A percentile compares a stretch with the other conserved stretches of the same genome.
Evolutionary conservation across 1,139 yeast genomes (phyloP).

Genomic region (Candida sp.): DNA sequence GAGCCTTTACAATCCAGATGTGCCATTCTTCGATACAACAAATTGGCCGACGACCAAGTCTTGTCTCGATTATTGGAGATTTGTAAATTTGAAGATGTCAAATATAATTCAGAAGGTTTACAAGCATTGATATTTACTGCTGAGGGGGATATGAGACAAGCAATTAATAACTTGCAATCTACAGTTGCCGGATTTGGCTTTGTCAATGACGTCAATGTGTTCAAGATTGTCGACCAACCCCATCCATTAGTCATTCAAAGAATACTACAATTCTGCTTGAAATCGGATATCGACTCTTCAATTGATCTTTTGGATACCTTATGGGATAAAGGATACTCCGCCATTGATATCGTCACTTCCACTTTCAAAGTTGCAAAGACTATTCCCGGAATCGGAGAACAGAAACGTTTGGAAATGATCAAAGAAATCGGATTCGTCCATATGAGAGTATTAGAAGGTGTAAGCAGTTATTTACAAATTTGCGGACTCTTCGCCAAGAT

Average conservation of each 20-base stretch:
- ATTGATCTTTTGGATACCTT: conserved; percentile 62
- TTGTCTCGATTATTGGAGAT: conserved; percentile 73
- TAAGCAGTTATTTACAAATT: conserved; percentile 79
- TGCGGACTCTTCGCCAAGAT: conserved; percentile 79
- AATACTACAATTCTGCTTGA: conserved; percentile 57
- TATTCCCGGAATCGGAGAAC: conserved; percentile 64
- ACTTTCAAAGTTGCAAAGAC: conserved; percentile 85
- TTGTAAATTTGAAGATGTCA: conserved; percentile 64
- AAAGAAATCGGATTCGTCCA: conserved; percentile 88
- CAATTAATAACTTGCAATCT: conserved; percentile 88
- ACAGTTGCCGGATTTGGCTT: conserved; percentile 92
- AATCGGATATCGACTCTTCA: conserved; percentile 58
- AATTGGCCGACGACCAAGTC: conserved; percentile 82
- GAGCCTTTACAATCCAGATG: conserved; percentile 98
- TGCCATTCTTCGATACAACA: conserved; percentile 84
- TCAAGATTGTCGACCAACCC: conserved; percentile 94
- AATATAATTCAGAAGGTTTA: conserved; percentile 86
- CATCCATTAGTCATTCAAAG: conserved; percentile 85
- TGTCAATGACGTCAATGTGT: conserved; percentile 88
- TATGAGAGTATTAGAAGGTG: conserved; percentile 92
- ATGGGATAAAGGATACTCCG: conserved; percentile 91
- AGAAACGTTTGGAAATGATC: conserved; percentile 67
- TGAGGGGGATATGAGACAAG: conserved; percentile 99
- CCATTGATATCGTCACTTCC: conserved; percentile 90
- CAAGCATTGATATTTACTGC: conserved; percentile 95